Conservation (phyloP, 73 alveolate genomes). For the Tetrahymena thermophila region DNA sequence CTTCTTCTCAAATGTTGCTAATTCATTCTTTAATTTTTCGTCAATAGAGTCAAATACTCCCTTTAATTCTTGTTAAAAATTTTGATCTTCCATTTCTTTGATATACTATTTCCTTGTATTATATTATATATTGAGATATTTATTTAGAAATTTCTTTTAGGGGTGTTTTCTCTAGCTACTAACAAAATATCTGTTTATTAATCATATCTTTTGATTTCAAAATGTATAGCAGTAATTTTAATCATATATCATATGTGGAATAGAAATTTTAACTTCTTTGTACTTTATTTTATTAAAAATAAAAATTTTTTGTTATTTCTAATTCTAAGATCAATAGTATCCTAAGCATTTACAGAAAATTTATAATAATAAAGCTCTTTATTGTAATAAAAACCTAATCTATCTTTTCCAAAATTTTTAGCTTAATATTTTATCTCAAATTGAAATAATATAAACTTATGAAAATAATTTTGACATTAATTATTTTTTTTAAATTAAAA, state of each 20-base stretch:
- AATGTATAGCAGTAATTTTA: background rate
- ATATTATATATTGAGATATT: background rate
- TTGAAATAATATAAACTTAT: too few species aligned
- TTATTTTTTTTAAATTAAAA: too few species aligned
- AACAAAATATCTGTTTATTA: background rate
- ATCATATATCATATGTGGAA: background rate
- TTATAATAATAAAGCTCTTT: too few species aligned
- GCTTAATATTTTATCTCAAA: too few species aligned
- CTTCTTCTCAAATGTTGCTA: background rate
- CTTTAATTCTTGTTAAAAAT: background rate
- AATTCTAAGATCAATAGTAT: background rate
- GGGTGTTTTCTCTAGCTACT: constrained; percentile 2
- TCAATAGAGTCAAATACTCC: background rate
- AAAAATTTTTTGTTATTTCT: background rate
- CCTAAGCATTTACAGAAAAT: too few species aligned
- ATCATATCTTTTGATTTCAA: background rate
- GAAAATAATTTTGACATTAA: too few species aligned
- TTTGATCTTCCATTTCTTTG: background rate
- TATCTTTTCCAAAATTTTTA: too few species aligned
- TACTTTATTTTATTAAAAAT: background rate
- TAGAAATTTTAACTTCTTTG: background rate
- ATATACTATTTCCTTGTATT: background rate
- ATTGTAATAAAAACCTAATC: too few species aligned
- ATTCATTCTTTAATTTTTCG: background rate
- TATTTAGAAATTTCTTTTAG: background rate